Conservation (phyloP, 805 yeast species). For the Schizosaccharomyces lindneri region DNA sequence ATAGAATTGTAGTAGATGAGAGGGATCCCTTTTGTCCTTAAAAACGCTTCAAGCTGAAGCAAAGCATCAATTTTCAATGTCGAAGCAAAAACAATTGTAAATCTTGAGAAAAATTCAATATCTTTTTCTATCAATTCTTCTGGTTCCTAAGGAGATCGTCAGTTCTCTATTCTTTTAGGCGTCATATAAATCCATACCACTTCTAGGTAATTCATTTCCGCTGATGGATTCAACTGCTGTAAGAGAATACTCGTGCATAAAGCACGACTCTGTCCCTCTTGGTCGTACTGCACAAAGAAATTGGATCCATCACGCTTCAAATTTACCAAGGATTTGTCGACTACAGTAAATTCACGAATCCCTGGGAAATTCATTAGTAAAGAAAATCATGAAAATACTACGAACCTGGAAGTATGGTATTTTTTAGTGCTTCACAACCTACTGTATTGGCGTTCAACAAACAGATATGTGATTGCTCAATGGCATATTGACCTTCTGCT, state of each 20-base stretch:
- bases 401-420: constrained; percentile 44
- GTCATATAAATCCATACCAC: not conserved
- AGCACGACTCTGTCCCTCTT: constrained; percentile 22
- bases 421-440: constrained; percentile 49
- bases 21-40: constrained; percentile 28
- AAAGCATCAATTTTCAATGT: constrained; percentile 13
- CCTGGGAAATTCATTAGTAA: constrained; percentile 14
- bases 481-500: constrained; percentile 37
- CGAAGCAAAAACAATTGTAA: constrained; percentile 25
- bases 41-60: constrained; percentile 13
- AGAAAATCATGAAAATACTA: not conserved
- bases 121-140: constrained; percentile 3
- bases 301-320: constrained; percentile 27
- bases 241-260: constrained; percentile 19
- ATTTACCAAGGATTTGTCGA: constrained; percentile 23
- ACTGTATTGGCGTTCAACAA: constrained; percentile 32
- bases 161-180: no score
- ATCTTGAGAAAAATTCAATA: constrained; percentile 22
- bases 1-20: constrained; percentile 24
- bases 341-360: constrained; percentile 35
- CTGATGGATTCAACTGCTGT: constrained; percentile 37
- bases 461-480: constrained; percentile 35
- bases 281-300: constrained; percentile 29
- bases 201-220: constrained; percentile 15
- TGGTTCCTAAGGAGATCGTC: not conserved